A percentile compares a stretch with the other conserved stretches of the same genome.
These are phyloP conservation scores for Pyrenophora tritici-repentis DNA, from an alignment of 2,329 filamentous ascomycete species.

Conservation along the genomic window DNA sequence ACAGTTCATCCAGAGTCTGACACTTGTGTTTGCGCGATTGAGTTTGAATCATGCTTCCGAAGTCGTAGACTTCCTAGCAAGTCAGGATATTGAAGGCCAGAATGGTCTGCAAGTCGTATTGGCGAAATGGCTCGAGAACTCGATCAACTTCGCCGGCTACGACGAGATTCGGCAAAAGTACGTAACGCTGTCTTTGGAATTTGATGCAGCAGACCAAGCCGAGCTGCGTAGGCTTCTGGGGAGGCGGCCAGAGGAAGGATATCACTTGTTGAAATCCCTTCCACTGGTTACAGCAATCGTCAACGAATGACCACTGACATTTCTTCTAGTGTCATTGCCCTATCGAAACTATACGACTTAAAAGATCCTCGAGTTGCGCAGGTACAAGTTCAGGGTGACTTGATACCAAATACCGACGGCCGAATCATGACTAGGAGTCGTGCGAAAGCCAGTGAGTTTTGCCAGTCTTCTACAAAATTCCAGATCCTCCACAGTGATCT, in stretches of 20 bases:
- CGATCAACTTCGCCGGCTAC: constrained; percentile 95
- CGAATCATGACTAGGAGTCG: constrained; percentile 93
- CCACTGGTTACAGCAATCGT: too few relatives aligned
- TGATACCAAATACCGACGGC: constrained; percentile 74
- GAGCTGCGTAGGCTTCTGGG: too few relatives aligned
- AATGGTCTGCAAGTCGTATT: constrained; percentile 89
- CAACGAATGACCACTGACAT: constrained; percentile 15
- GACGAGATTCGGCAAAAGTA: constrained; percentile 97
- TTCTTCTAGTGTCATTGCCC: constrained; percentile 74
- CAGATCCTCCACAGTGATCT: not conserved
- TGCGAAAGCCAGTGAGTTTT: constrained; percentile 72
- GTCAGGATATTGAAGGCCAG: constrained; percentile 77
- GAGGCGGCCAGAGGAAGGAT: too few relatives aligned
- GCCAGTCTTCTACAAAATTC: not conserved
- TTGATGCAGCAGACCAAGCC: too few relatives aligned
- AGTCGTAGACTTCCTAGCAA: constrained; percentile 87
- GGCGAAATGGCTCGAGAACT: constrained; percentile 96
- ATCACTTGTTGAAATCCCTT: not conserved
- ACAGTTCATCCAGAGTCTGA: constrained; percentile 92
- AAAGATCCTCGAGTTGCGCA: constrained; percentile 79
- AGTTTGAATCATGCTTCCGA: constrained; percentile 84
- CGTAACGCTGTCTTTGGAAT: constrained; percentile 41
- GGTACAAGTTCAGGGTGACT: constrained; percentile 87
- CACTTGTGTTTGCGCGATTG: constrained; percentile 90
- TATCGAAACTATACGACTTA: constrained; percentile 87